phyloP scores from a whole-genome alignment of 345 rosid species.

The Eucalyptus regnans region DNA sequence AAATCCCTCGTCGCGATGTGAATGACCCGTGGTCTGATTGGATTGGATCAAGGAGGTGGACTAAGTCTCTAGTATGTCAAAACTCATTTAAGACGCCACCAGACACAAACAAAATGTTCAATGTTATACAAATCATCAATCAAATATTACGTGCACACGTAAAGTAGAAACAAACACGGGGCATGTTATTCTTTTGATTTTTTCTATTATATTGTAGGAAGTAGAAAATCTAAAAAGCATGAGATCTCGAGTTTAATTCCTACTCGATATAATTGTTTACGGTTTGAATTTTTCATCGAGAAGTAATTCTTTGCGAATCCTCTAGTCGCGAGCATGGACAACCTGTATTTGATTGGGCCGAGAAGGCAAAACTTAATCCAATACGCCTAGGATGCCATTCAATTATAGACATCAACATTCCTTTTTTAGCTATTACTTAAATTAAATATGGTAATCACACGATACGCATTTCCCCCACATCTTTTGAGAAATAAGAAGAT shows the following conservation, averaged over 20 bases:
- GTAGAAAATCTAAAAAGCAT: background rate
- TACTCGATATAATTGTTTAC: background rate
- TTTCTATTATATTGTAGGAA: background rate
- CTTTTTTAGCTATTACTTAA: too few relatives aligned
- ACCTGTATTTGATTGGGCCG: background rate
- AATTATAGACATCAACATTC: background rate
- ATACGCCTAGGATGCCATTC: too few relatives aligned
- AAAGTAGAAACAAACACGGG: background rate
- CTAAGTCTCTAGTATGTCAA: background rate
- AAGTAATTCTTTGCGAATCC: background rate
- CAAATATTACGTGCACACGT: rapidly evolving
- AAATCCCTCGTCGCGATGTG: background rate
- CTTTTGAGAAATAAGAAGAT: too few relatives aligned
- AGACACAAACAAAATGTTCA: background rate
- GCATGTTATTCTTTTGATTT: background rate
- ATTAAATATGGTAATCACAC: background rate
- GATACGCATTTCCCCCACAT: background rate
- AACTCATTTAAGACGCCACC: background rate
- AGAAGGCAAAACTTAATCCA: background rate
- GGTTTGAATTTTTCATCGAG: background rate
- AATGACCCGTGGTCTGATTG: rapidly evolving
- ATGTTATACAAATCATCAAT: background rate
- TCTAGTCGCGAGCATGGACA: background rate
- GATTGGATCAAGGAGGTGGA: background rate
- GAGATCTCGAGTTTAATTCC: background rate